A percentile compares a stretch with the other conserved stretches of the same genome.
Evolutionary conservation across 768 basidiomycete species (phyloP).

Genomic region (Rhodocollybia butyracea): DNA sequence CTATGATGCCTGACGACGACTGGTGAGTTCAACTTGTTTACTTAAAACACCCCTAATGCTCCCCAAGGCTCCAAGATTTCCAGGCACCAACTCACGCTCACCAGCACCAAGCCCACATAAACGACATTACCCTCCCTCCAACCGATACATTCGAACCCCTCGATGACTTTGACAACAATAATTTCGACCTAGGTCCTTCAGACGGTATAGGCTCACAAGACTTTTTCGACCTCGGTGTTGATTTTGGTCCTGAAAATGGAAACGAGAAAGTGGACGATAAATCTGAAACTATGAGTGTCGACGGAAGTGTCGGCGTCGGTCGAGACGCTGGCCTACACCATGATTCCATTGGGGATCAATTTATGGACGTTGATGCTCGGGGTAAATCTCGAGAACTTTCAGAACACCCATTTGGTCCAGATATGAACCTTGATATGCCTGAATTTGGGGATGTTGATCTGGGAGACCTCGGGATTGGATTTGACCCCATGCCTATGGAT

Average conservation of each 20-base stretch:
- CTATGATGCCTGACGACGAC: slow-evolving; percentile 76
- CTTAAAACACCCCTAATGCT: slow-evolving; percentile 6
- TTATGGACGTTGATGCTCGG: slow-evolving; percentile 45
- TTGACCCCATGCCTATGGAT: slow-evolving; percentile 45
- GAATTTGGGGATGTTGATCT: slow-evolving; percentile 4
- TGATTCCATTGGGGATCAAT: slow-evolving; percentile 60
- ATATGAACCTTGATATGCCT: slow-evolving; percentile 46
- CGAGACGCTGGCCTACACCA: slow-evolving; percentile 60
- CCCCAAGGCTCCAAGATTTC: slow-evolving; percentile 49
- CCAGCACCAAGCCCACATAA: slow-evolving; percentile 81
- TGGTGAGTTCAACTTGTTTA: slow-evolving; percentile 45
- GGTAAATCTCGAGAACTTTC: slow-evolving; percentile 61
- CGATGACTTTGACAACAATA: slow-evolving; percentile 60
- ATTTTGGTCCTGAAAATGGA: no score
- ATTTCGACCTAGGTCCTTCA: slow-evolving; percentile 76
- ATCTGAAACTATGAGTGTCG: slow-evolving; percentile 53
- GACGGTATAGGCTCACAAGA: slow-evolving; percentile 88
- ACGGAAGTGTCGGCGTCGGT: slow-evolving; percentile 69
- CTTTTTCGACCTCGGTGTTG: slow-evolving; percentile 74
- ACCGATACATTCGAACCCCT: slow-evolving; percentile 69
- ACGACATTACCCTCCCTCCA: slow-evolving; percentile 85
- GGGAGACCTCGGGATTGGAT: slow-evolving; percentile 55
- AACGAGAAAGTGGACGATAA: no score
- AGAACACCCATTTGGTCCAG: slow-evolving; percentile 61
- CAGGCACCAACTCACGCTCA: slow-evolving; percentile 55